A percentile compares a stretch with the other conserved stretches of the same genome.
These are phyloP conservation scores for Neurospora sublineolata DNA, from an alignment of 495 filamentous ascomycete genomes.

Conservation along the genomic window DNA sequence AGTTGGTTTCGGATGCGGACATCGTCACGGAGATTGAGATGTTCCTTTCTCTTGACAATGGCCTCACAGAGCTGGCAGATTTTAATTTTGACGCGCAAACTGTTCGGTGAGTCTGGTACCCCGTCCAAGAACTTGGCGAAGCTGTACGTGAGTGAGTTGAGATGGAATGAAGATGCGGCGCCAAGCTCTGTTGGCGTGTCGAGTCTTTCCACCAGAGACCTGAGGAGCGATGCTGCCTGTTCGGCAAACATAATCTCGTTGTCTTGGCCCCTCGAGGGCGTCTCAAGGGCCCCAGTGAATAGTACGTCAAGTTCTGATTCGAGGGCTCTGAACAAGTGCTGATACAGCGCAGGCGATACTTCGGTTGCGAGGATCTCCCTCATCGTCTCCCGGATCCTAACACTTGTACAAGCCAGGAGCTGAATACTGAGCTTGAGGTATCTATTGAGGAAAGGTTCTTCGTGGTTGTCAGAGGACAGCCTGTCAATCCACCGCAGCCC, in stretches of 20 bases:
- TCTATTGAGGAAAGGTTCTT: conserved; percentile 44
- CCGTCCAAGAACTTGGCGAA: conserved; percentile 51
- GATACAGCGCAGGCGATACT: conserved; percentile 45
- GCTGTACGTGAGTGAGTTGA: conserved; percentile 46
- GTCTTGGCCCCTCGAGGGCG: conserved; percentile 41
- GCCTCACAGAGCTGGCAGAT: conserved; percentile 53
- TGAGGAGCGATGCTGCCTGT: conserved; percentile 49
- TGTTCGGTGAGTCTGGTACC: conserved; percentile 37
- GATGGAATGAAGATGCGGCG: conserved; percentile 45
- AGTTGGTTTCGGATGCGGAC: conserved; percentile 53
- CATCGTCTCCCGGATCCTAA: conserved; percentile 50
- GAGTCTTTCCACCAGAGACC: conserved; percentile 48
- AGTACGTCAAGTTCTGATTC: conserved; percentile 49
- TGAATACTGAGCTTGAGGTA: conserved; percentile 52
- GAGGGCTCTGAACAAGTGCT: conserved; percentile 47
- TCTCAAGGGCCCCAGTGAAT: conserved; percentile 40
- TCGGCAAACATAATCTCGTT: conserved; percentile 51
- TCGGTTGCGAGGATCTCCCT: conserved; percentile 50
- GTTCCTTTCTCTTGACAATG: conserved; percentile 52
- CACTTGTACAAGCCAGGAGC: conserved; percentile 48
- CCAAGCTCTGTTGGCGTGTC: conserved; percentile 47
- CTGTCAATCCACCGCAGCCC: conserved; percentile 53
- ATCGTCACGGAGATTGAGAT: conserved; percentile 53
- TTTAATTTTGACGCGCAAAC: conserved; percentile 51
- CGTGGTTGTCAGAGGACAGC: conserved; percentile 43